Percentiles rank a stretch among this genome's conserved stretches.
These are phyloP conservation scores for Fusarium liriodendri DNA, from an alignment of 2,329 filamentous ascomycete genomes.

Conservation along the genomic window DNA sequence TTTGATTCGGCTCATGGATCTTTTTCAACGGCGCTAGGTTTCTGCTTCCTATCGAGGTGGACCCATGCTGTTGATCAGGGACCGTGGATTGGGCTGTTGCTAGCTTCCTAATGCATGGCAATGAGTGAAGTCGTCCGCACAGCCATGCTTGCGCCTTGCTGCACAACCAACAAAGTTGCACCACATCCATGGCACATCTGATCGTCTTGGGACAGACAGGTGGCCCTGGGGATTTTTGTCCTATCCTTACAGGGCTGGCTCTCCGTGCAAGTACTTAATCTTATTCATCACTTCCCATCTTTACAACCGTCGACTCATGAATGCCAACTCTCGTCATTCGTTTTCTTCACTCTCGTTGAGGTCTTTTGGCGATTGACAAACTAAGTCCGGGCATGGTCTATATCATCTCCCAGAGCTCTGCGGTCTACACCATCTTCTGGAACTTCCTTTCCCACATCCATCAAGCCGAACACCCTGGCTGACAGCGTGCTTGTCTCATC, in stretches of 20 bases:
- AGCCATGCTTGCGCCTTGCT: constrained; percentile 28
- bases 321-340: background rate
- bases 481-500: background rate
- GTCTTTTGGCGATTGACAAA: constrained; percentile 4
- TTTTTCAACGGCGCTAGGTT: background rate
- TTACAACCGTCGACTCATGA: background rate
- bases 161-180: constrained; percentile 1
- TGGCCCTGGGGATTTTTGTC: background rate
- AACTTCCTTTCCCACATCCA: background rate
- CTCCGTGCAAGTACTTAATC: constrained; percentile 6
- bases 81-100: constrained; percentile 1
- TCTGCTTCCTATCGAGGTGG: background rate
- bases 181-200: background rate
- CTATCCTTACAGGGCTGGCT: constrained; percentile 16
- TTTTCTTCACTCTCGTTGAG: background rate
- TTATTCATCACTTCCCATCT: constrained; percentile 13
- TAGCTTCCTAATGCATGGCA: background rate
- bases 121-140: constrained; percentile 9
- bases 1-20: background rate
- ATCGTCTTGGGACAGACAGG: background rate
- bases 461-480: background rate
- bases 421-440: background rate
- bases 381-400: constrained; percentile 6
- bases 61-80: background rate
- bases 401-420: background rate